phyloP scores from a whole-genome alignment of 1,139 yeast species.

The Kodamaea arcana region DNA sequence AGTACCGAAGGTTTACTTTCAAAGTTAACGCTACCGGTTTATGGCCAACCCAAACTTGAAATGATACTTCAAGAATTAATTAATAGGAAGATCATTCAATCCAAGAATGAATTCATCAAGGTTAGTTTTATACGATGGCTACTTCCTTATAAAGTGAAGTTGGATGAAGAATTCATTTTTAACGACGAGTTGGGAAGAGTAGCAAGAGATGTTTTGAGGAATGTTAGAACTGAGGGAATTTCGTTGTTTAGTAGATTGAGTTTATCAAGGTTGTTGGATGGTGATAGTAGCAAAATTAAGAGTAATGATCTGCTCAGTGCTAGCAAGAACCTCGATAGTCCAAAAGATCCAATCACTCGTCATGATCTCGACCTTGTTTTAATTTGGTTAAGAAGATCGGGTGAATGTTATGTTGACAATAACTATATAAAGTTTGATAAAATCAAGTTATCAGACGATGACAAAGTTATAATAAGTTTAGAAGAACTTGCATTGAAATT shows the following conservation, averaged over 20 bases:
- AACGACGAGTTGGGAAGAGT: background rate
- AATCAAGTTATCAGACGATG: conserved; percentile 23
- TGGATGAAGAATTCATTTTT: background rate
- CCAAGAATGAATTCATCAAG: background rate
- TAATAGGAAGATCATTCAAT: background rate
- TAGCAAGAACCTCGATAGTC: no score
- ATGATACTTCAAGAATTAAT: conserved; percentile 23
- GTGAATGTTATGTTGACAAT: conserved; percentile 12
- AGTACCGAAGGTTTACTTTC: conserved; percentile 21
- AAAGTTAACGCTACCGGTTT: conserved; percentile 21
- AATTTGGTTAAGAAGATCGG: conserved; percentile 25
- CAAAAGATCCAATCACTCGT: no score
- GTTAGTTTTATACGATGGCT: background rate
- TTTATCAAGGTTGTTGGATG: conserved; percentile 15
- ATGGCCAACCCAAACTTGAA: conserved; percentile 29
- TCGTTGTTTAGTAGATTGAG: conserved; percentile 17
- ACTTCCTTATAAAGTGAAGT: background rate
- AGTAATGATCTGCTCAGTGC: no score
- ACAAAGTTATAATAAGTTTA: conserved; percentile 25
- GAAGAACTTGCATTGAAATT: conserved; percentile 21
- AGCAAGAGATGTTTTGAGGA: background rate
- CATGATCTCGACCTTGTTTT: conserved; percentile 26
- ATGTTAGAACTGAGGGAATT: conserved; percentile 16
- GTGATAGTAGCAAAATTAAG: conserved; percentile 16
- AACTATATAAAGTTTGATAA: conserved; percentile 22